Evolutionary conservation across 163 green algal species (phyloP).

Genomic region (Scenedesmus sp.): DNA sequence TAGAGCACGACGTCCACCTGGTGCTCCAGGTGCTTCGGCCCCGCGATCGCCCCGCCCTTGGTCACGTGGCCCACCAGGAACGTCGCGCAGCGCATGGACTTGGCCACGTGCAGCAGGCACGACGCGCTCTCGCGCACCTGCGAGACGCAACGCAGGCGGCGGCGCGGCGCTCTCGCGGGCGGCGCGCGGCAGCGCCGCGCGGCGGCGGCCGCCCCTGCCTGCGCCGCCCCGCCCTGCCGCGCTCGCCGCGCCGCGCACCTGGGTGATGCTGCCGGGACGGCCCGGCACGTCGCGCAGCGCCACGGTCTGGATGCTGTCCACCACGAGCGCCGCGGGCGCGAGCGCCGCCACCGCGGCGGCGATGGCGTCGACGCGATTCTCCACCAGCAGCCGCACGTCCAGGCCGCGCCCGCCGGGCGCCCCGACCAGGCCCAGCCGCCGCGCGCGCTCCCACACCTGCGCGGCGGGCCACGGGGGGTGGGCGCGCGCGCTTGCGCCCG

Average conservation of each 20-base stretch:
- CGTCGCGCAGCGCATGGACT: conserved; percentile 50
- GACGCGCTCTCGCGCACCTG: conserved; percentile 67
- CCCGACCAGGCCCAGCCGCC: conserved; percentile 75
- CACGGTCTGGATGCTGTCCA: conserved; percentile 98
- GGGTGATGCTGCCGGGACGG: conserved; percentile 40
- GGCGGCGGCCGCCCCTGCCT: no score
- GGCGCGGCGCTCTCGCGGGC: not conserved
- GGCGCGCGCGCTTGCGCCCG: no score
- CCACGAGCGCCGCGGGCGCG: conserved; percentile 60
- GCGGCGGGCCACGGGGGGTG: not conserved
- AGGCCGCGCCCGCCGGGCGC: not conserved
- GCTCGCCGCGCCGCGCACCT: no score
- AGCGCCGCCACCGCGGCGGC: conserved; percentile 6
- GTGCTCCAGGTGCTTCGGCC: conserved; percentile 82
- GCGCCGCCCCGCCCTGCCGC: no score
- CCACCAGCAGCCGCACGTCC: conserved; percentile 36
- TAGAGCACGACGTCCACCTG: conserved; percentile 85
- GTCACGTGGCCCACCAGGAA: conserved; percentile 66
- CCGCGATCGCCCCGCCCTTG: conserved; percentile 77
- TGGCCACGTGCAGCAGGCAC: conserved; percentile 59
- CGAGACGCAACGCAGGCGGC: not conserved
- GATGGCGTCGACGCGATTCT: conserved; percentile 62
- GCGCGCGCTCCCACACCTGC: conserved; percentile 75
- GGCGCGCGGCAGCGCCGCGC: not conserved
- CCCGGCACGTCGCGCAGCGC: conserved; percentile 31